Evolutionary conservation across 164 flowering plant species (phyloP).

Genomic region (Chimonanthus salicifolius): DNA sequence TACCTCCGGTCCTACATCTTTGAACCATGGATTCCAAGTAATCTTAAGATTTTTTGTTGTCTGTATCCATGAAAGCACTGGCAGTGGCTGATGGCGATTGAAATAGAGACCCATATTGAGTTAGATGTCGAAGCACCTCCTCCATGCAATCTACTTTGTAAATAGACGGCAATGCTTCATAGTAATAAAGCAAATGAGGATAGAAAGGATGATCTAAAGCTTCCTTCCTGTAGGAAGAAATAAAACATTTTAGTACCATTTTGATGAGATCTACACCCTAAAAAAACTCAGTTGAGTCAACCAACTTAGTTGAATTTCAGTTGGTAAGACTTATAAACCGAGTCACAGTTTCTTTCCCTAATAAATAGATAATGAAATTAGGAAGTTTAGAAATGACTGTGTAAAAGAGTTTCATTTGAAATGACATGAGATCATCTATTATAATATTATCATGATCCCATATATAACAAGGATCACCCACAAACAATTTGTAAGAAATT

Average conservation of each 20-base stretch:
- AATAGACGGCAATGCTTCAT: constrained; percentile 30
- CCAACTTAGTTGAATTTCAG: too few relatives aligned
- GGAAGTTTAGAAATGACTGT: not conserved
- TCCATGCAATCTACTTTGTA: constrained; percentile 6
- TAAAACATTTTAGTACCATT: not conserved
- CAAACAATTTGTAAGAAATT: too few relatives aligned
- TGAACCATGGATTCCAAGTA: constrained; percentile 29
- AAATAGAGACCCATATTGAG: constrained; percentile 34
- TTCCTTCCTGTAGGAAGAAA: constrained; percentile 20
- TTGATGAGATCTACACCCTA: not conserved
- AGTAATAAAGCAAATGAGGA: constrained; percentile 23
- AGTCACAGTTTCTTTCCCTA: not conserved
- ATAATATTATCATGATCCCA: too few relatives aligned
- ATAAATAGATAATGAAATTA: not conserved
- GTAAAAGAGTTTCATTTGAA: not conserved
- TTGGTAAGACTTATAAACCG: too few relatives aligned
- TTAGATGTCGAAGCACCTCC: constrained; percentile 14
- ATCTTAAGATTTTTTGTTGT: constrained; percentile 17
- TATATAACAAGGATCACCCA: too few relatives aligned
- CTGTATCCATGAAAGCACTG: constrained; percentile 27
- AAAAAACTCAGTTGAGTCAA: not conserved
- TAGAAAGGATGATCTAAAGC: constrained; percentile 5
- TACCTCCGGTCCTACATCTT: constrained; percentile 30
- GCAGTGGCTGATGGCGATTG: constrained; percentile 47
- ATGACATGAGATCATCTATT: too few relatives aligned